Evolutionary conservation across 2,329 filamentous ascomycete species (phyloP).

Genomic region (Exophiala xenobiotica): DNA sequence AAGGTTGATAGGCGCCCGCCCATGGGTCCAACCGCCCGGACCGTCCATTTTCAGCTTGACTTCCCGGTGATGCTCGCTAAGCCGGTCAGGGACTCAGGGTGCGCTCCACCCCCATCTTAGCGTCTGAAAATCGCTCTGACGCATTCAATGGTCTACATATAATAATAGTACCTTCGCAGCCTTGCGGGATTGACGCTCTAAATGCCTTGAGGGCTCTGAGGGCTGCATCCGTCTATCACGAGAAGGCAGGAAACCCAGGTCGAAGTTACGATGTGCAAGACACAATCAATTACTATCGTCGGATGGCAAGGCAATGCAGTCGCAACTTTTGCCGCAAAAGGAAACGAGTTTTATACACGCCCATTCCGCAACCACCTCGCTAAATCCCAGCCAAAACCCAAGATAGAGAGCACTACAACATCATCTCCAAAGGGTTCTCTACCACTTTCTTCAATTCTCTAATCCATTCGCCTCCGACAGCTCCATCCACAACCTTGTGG

Average conservation of each 20-base stretch:
- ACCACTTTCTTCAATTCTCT: slow-evolving; percentile 94
- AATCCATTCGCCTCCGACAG: slow-evolving; percentile 95
- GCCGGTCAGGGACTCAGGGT: too few relatives aligned
- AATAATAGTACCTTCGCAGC: too few relatives aligned
- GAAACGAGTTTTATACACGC: slow-evolving; percentile 28
- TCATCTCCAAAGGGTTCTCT: slow-evolving; percentile 92
- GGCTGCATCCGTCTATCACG: neutral
- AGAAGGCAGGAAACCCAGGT: too few relatives aligned
- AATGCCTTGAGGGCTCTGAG: too few relatives aligned
- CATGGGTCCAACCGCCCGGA: too few relatives aligned
- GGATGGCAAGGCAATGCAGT: slow-evolving; percentile 9
- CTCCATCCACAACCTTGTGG: slow-evolving; percentile 97
- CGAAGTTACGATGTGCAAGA: neutral
- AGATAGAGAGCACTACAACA: slow-evolving; percentile 62
- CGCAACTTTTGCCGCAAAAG: slow-evolving; percentile 27
- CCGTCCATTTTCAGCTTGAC: too few relatives aligned
- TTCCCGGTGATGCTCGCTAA: too few relatives aligned
- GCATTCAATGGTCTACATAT: too few relatives aligned
- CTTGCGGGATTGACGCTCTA: too few relatives aligned
- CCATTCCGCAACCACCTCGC: slow-evolving; percentile 26
- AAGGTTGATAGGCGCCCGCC: too few relatives aligned
- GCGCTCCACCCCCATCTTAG: too few relatives aligned
- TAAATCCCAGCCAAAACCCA: slow-evolving; percentile 23
- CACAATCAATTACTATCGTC: slow-evolving; percentile 1
- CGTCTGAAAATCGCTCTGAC: too few relatives aligned